Percentiles rank a stretch among this genome's conserved stretches.
phyloP scores from a whole-genome alignment of 2,329 filamentous ascomycete genomes.

The Tolypocladium amazonense region DNA sequence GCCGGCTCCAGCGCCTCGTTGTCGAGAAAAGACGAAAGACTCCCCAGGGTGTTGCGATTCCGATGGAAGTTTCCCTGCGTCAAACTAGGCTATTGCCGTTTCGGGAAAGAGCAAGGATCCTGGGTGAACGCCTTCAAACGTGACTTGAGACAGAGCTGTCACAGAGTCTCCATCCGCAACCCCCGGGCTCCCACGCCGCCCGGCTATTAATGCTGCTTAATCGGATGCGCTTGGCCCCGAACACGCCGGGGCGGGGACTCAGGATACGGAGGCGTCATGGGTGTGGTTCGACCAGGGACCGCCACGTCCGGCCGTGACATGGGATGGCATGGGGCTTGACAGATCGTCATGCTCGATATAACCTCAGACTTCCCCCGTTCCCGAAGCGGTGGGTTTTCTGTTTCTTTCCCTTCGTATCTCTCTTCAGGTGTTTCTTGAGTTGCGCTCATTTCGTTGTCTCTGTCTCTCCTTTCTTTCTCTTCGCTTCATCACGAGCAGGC shows the following conservation, averaged over 20 bases:
- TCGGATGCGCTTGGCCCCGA: constrained; percentile 9
- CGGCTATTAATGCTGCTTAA: not conserved
- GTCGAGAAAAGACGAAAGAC: not conserved
- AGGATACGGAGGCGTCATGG: constrained; percentile 1
- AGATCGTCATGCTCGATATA: constrained; percentile 7
- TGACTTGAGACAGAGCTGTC: constrained; percentile 19
- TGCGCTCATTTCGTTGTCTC: constrained; percentile 1
- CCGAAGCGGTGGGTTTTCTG: constrained; percentile 1
- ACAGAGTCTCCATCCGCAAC: constrained; percentile 11
- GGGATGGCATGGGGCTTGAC: constrained; percentile 10
- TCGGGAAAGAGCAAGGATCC: not conserved
- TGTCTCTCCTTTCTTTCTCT: constrained; percentile 9
- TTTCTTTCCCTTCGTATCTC: constrained; percentile 1
- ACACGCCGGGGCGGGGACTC: not conserved
- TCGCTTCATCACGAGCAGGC: constrained; percentile 44
- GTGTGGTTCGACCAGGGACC: not conserved
- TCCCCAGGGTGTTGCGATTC: not conserved
- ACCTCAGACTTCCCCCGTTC: constrained; percentile 5
- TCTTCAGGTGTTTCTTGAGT: constrained; percentile 2
- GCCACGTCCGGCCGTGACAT: constrained; percentile 5
- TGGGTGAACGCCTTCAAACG: constrained; percentile 1
- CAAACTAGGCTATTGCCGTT: not conserved
- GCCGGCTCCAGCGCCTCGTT: not conserved
- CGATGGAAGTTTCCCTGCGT: not conserved
- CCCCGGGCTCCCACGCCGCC: not conserved